Conservation (phyloP, 2,329 filamentous ascomycete species). For the Biscogniauxia sp. region DNA sequence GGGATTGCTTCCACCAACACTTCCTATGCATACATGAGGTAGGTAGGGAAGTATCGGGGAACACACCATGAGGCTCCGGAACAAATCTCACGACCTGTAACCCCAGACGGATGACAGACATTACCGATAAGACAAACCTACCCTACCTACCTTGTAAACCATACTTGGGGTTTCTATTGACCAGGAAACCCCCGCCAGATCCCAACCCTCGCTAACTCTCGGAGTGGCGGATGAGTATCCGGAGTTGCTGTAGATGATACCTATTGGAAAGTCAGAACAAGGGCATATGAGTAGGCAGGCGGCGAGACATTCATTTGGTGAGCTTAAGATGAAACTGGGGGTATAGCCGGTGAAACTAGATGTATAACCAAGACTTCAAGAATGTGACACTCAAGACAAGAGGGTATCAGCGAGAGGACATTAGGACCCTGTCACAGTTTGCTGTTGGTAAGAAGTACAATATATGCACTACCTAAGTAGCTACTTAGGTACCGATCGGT, state of each 20-base stretch:
- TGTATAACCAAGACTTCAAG: background rate
- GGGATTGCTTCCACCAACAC: background rate
- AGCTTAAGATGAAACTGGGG: background rate
- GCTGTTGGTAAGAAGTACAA: too few relatives aligned
- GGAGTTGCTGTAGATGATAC: background rate
- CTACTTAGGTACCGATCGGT: too few relatives aligned
- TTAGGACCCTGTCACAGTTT: too few relatives aligned
- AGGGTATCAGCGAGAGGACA: too few relatives aligned
- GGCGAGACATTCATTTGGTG: too few relatives aligned
- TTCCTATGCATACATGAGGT: background rate
- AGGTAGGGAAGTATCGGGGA: background rate
- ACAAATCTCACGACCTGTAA: background rate
- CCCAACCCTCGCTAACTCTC: background rate
- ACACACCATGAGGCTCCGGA: background rate
- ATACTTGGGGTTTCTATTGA: background rate
- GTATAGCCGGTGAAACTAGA: background rate
- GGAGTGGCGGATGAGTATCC: background rate
- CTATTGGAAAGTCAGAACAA: background rate
- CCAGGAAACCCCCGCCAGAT: background rate
- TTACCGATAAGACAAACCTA: background rate
- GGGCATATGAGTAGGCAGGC: background rate
- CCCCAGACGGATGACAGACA: background rate
- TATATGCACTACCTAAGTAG: too few relatives aligned
- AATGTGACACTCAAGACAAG: too few relatives aligned
- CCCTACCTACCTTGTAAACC: background rate